Conservation (phyloP, 352 stramenopile species). For the Plasmopara halstedii region DNA sequence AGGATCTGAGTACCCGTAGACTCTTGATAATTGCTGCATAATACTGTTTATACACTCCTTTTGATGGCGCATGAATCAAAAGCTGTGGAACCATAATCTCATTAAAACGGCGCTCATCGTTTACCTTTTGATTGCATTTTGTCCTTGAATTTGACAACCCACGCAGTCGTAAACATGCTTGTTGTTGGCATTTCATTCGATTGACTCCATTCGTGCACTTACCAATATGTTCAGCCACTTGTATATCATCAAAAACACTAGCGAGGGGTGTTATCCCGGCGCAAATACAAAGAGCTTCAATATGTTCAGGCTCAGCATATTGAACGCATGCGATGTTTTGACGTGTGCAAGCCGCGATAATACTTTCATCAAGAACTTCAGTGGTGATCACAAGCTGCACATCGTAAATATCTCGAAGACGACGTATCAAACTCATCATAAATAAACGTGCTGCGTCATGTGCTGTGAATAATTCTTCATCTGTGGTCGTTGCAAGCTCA, state of each 20-base stretch:
- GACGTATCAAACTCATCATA: slow-evolving; percentile 21
- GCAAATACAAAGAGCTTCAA: slow-evolving; percentile 31
- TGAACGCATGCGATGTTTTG: slow-evolving; percentile 54
- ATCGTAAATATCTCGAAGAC: slow-evolving; percentile 10
- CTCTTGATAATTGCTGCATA: slow-evolving; percentile 44
- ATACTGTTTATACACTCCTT: slow-evolving; percentile 65
- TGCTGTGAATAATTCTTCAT: slow-evolving; percentile 21
- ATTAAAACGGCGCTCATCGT: background rate
- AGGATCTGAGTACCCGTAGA: slow-evolving; percentile 42
- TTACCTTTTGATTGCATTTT: background rate
- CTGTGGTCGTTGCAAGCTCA: slow-evolving; percentile 12
- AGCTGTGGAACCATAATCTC: slow-evolving; percentile 36
- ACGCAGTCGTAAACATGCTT: slow-evolving; percentile 30
- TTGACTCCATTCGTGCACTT: slow-evolving; percentile 21
- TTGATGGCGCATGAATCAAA: slow-evolving; percentile 42
- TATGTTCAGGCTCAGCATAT: slow-evolving; percentile 43
- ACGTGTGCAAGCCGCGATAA: slow-evolving; percentile 35
- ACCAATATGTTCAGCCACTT: slow-evolving; percentile 24
- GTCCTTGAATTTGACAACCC: slow-evolving; percentile 11
- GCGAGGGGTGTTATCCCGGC: slow-evolving; percentile 33
- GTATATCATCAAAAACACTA: slow-evolving; percentile 47
- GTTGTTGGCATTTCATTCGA: slow-evolving; percentile 32
- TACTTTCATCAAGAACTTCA: slow-evolving; percentile 32
- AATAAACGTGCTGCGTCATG: slow-evolving; percentile 19
- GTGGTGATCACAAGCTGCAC: slow-evolving; percentile 45